Evolutionary conservation across 176 grass and related monocot genomes (phyloP).

Genomic region (Melocanna baccifera): DNA sequence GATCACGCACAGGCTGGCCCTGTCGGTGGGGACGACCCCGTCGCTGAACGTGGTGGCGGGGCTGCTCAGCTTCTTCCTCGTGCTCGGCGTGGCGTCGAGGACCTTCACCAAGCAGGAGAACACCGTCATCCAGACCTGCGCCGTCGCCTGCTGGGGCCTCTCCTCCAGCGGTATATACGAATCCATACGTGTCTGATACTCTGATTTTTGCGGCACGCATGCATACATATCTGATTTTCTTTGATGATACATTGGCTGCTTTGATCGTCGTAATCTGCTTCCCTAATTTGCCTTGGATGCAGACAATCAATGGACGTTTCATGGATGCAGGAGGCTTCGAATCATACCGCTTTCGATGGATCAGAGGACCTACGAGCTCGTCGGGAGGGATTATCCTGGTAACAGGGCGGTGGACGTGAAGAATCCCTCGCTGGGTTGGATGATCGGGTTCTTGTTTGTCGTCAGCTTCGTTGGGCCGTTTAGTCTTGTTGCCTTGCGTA

Average conservation of each 20-base stretch:
- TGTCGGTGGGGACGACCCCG: constrained; percentile 59
- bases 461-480: constrained; percentile 78
- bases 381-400: constrained; percentile 72
- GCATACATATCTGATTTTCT: no score
- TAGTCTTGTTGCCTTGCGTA: constrained; percentile 72
- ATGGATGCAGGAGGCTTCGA: constrained; percentile 27
- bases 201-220: no score
- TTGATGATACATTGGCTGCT: no score
- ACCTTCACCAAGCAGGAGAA: constrained; percentile 91
- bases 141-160: constrained; percentile 82
- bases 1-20: constrained; percentile 69
- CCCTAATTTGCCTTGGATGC: neutral
- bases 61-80: constrained; percentile 53
- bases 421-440: constrained; percentile 74
- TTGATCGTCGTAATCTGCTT: no score
- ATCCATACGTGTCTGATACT: no score
- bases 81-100: constrained; percentile 13
- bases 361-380: constrained; percentile 68
- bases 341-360: constrained; percentile 61
- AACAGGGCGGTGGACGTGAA: constrained; percentile 75
- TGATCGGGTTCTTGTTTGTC: constrained; percentile 80
- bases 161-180: constrained; percentile 62
- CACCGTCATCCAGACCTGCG: constrained; percentile 81
- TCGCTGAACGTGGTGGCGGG: constrained; percentile 57
- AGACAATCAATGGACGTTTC: neutral